A percentile compares a stretch with the other conserved stretches of the same genome.
Evolutionary conservation across 106 monocot genomes (phyloP).

Genomic region (Amphibolis antarctica): DNA sequence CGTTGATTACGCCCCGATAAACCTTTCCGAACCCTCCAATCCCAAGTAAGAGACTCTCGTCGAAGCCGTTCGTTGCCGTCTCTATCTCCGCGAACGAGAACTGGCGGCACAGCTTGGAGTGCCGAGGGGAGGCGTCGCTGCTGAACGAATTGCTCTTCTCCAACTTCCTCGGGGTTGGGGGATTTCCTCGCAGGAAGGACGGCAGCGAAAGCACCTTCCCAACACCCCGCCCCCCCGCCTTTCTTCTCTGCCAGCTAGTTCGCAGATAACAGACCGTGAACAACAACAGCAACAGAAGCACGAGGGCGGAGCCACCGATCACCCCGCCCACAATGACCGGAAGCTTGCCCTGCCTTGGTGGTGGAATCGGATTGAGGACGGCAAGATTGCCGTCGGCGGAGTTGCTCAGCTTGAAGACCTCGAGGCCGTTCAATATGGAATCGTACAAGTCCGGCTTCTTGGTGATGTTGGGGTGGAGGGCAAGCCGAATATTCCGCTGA

Average conservation of each 20-base stretch:
- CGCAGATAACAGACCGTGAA: constrained; percentile 2
- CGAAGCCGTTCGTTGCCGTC: constrained; percentile 30
- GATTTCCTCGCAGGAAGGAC: constrained; percentile 43
- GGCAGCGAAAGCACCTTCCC: constrained; percentile 49
- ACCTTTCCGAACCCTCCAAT: constrained; percentile 50
- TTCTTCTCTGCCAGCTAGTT: too few species aligned
- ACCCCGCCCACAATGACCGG: constrained; percentile 19
- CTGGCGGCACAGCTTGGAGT: constrained; percentile 46
- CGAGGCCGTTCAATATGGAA: constrained; percentile 48
- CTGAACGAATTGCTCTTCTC: constrained; percentile 60
- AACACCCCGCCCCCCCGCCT: constrained; percentile 21
- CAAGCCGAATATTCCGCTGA: constrained; percentile 31
- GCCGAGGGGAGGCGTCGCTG: constrained; percentile 55
- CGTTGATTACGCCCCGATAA: constrained; percentile 31
- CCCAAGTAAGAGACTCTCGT: constrained; percentile 34
- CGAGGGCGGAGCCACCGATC: constrained; percentile 19
- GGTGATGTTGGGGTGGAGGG: constrained; percentile 16
- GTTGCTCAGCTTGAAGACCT: constrained; percentile 37
- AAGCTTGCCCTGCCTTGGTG: not conserved
- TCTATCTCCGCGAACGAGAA: constrained; percentile 37
- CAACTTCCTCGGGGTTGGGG: constrained; percentile 41
- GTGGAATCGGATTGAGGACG: constrained; percentile 28
- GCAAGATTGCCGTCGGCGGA: constrained; percentile 21
- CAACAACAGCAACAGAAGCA: constrained; percentile 7
- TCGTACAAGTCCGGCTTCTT: constrained; percentile 21